Conservation (phyloP, 257 asterid genomes). For the Fraxinus anomala region DNA sequence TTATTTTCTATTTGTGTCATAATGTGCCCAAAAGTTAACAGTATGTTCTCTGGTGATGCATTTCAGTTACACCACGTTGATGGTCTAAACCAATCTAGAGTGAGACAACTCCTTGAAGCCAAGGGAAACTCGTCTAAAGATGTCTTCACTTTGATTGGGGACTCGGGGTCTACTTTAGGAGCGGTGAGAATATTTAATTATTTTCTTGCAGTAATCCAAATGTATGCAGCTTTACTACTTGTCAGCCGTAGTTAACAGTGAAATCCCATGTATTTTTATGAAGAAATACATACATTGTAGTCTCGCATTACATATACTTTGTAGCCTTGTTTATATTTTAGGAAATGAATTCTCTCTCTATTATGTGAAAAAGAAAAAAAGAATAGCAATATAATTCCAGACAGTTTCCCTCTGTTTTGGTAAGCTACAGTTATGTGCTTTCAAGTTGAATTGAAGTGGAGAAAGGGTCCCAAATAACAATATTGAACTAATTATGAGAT, state of each 20-base stretch:
- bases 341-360: background rate
- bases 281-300: background rate
- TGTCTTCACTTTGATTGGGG: constrained; percentile 57
- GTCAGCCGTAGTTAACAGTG: background rate
- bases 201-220: background rate
- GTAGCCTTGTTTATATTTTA: background rate
- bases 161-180: constrained; percentile 76
- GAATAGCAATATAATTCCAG: background rate
- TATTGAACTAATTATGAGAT: background rate
- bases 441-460: background rate
- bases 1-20: constrained; percentile 11
- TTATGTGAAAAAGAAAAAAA: too few relatives aligned
- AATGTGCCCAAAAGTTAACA: constrained; percentile 9
- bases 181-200: constrained; percentile 47
- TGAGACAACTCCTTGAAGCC: constrained; percentile 54
- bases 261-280: background rate
- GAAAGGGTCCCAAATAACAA: background rate
- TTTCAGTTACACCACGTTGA: constrained; percentile 82
- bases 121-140: constrained; percentile 41
- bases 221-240: background rate
- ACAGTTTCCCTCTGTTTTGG: background rate
- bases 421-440: background rate
- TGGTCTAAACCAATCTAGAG: constrained; percentile 70
- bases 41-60: constrained; percentile 7
- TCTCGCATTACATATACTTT: background rate